Evolutionary conservation across 345 rosid genomes (phyloP), one percentile per base, ranked within the genome.

Genomic region (Melastoma malabathricum): DNA sequence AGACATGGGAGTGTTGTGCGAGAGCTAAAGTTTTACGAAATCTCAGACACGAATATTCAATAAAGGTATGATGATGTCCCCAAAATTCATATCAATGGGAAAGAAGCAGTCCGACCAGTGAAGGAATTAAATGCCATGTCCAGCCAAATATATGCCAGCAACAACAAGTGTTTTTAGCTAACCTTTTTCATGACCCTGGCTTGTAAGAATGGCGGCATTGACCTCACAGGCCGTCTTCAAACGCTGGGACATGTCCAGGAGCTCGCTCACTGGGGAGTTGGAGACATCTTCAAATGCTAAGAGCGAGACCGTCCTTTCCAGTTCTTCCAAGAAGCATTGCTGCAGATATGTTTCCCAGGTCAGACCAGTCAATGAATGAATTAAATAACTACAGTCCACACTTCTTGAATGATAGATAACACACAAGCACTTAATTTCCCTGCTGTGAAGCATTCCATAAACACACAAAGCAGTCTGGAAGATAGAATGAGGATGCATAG

Each of bases 171-270:
- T 51, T 51, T 18, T 0, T 17, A 6, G 34, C 45, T 6, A 50
- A 89, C 99, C 95, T 83, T 93, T 89, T 66, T 93, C 97, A 51
- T 81, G 99, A 59, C 95, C 83, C 74, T 88, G 99, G 73, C 99
- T 88, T 20, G 88, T 93, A 56, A 93, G 90, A 55, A 93, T 93
- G 25, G 99, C 99, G 27, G 97, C 99, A 52, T 93, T 88, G 52
- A 93, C 90, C 66, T 88, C 97, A 69, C 94, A 81, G 41, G 99
- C 94, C 6, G 94, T 88, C 79, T 85, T 88, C 52, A 77, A 78
- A 46, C 99, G 95, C 60, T 88, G 99, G 9, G 95, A 83, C 53
- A 85, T 76, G 65, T 88, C 94, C 47, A 88, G 67, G 57, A 93
- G 95, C 27, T 85, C 95, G 48, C 84, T 79, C 43, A 93, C 90